Evolutionary conservation across 148 eudicot genomes (phyloP).

Genomic region (Chenopodium formosanum): DNA sequence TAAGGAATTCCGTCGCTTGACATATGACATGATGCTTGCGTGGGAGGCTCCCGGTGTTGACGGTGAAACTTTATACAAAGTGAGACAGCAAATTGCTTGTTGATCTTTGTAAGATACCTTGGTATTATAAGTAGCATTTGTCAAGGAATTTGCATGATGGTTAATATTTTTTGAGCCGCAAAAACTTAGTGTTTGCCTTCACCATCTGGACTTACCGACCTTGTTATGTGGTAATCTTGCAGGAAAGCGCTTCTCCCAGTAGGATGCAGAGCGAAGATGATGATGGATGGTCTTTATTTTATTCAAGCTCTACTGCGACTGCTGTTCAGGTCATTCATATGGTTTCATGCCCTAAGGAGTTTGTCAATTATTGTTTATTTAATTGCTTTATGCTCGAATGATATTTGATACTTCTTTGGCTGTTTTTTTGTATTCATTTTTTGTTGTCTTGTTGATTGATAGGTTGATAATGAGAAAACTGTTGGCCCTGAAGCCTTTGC

Average conservation of each 20-base stretch:
- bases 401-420: background rate
- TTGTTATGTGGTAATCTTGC: constrained; percentile 18
- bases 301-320: constrained; percentile 63
- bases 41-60: constrained; percentile 68
- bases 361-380: constrained; percentile 4
- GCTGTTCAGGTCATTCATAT: constrained; percentile 64
- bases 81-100: constrained; percentile 37
- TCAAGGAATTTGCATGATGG: background rate
- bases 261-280: constrained; percentile 57
- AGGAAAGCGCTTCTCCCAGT: constrained; percentile 48
- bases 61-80: constrained; percentile 33
- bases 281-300: constrained; percentile 78
- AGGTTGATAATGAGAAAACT: constrained; percentile 76
- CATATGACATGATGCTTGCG: constrained; percentile 86
- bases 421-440: background rate
- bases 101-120: constrained; percentile 28
- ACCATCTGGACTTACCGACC: background rate
- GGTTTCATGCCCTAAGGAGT: background rate
- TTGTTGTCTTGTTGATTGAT: constrained; percentile 1
- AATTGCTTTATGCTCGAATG: background rate
- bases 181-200: background rate
- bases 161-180: background rate
- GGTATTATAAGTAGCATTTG: constrained; percentile 1
- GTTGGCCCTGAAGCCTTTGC: constrained; percentile 79
- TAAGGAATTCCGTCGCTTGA: constrained; percentile 67